Base-by-base conservation (phyloP, 257 asterid genomes). In the Primulina eburnea region DNA sequence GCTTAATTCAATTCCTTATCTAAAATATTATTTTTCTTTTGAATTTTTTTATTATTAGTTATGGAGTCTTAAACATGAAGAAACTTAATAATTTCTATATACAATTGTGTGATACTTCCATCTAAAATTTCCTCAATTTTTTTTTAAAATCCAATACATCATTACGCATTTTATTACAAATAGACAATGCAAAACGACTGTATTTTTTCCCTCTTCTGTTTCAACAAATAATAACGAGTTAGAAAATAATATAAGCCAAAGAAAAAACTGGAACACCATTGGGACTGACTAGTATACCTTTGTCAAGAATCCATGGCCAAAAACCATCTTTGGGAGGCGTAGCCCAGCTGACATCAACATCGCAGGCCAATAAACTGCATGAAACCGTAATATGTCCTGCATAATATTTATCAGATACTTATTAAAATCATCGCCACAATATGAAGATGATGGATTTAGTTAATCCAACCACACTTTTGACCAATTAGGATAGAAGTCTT, bases 311-410 rank as follows among this genome's bases (percentile, higher is more conserved):
- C 99, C 99, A 80, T 93, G 99, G 78, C 99, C 96, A 82, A 93
- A 89, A 17, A 93, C 97, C 89, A 82, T 86, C 81, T 86, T 93
- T 9, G 99, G 99, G 53, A 86, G 90, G 67, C 81, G 79, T 26
- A 89, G 65, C 77, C 96, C 96, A 77, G 97, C 99, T 70, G 99
- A 93, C 94, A 93, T 83, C 77, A 93, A 79, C 97, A 93, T 93
- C 52, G 99, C 99, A 66, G 97, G 99, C 99, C 99, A 93, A 81
- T 93, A 93, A 75, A 93, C 97, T 64, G 99, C 99, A 75, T 93
- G 99, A 80, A 93, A 93, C 78, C 97, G 92, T 65, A 93, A 90
- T 82, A 93, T 93, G 79, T 93, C 99, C 99, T 93, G 88, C 86
- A 78, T 52, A 69, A 69, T 60, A 69, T 53, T 73, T 16, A 32